Base-by-base conservation (phyloP, 768 basidiomycete genomes). In the button mushroom (Agaricus bisporus) region DNA sequence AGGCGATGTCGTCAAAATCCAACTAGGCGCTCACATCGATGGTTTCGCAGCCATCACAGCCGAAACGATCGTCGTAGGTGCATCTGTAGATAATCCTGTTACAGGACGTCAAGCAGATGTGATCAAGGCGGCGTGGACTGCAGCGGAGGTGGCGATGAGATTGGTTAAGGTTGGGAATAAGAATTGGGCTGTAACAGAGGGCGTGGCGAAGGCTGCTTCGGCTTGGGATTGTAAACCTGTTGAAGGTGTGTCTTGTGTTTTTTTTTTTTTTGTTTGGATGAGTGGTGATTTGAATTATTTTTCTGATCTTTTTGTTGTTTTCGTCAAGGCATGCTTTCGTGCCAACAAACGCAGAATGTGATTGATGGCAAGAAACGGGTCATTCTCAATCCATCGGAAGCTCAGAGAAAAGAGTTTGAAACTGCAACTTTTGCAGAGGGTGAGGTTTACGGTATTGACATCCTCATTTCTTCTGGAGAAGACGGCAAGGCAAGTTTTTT, bases 351-450 rank as follows among this genome's bases (percentile, higher is more conserved):
- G n/a, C 88, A 93, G 65, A 91, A 94, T 63, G 83, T 92, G 56
- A 92, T 95, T 60, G 94, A 97, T 68, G 94, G 94, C 51, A 95
- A 95, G 78, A 98, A 97, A 75, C 81, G 93, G 26, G 84, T 98
- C 65, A 91, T 98, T 59, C 70, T 94, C 56, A 95, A 95, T 73
- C 94, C 94, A 25, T 83, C 79, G 37, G 88, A 94, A 56, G 71
- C 76, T 42, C 92, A 95, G 69, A 91, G 82, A 69, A 78, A 83
- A 60, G 94, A 95, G 57, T 88, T 89, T 56, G 93, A 98, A 63
- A 76, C 84, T 51, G 79, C 79, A 17, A 87, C 84, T 0, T 95
- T 98, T 60, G 91, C 86, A 37, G 95, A 98, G 69, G 86, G 85
- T 54, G 95, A 98, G 60, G 92, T 98, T 10, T 98, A 91, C 66